phyloP scores from a whole-genome alignment of 208 protist genomes.

The Acanthamoeba culbertsoni region DNA sequence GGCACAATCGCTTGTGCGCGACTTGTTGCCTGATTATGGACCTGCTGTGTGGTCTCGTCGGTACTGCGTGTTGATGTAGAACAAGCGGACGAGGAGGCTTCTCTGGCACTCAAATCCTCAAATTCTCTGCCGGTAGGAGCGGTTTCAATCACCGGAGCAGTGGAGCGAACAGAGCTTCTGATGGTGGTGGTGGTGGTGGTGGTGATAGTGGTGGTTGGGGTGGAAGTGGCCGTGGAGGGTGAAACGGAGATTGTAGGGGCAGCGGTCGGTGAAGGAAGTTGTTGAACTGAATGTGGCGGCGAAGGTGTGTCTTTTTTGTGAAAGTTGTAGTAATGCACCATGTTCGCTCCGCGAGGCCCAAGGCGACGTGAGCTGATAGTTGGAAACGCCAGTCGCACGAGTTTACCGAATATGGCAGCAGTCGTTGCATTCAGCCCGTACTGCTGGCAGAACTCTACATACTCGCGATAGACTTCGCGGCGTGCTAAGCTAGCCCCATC shows the following conservation, averaged over 20 bases:
- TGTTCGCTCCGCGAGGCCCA: not conserved
- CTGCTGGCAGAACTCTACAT: not conserved
- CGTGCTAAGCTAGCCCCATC: not conserved
- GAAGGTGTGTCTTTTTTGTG: not conserved
- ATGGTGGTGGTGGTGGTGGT: too few species aligned
- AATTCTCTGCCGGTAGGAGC: too few species aligned
- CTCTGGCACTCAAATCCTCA: too few species aligned
- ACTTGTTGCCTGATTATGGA: not conserved
- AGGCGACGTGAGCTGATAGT: not conserved
- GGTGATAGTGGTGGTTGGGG: not conserved
- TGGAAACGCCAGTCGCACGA: not conserved
- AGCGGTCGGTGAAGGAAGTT: too few species aligned
- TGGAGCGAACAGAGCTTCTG: too few species aligned
- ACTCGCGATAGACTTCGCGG: slow-evolving; percentile 7
- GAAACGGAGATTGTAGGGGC: not conserved
- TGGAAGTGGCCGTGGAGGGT: not conserved
- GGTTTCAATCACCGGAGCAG: too few species aligned
- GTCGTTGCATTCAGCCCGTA: not conserved
- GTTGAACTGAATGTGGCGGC: too few species aligned
- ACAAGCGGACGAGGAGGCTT: too few species aligned
- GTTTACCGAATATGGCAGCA: slow-evolving; percentile 14
- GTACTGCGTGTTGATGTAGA: too few species aligned
- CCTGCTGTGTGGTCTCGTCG: too few species aligned
- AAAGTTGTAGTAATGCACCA: slow-evolving; percentile 42
- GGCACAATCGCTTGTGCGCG: not conserved